Percentiles rank a stretch among this genome's conserved stretches.
Evolutionary conservation across 129 eudicot species (phyloP).

Genomic region (Glebionis coronaria): DNA sequence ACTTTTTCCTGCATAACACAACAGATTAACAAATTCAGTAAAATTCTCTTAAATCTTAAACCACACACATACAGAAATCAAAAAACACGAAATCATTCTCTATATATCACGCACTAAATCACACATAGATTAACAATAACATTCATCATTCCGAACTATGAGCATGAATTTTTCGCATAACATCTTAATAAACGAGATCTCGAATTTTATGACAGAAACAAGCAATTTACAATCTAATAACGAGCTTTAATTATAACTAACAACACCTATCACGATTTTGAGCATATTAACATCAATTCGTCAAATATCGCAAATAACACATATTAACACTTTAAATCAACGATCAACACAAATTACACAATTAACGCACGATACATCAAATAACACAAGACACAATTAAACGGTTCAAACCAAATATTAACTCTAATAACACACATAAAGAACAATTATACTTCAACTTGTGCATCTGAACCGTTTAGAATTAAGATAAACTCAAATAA

Average conservation of each 20-base stretch:
- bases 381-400: not conserved
- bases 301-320: not conserved
- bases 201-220: slow-evolving; percentile 2
- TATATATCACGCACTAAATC: slow-evolving; percentile 5
- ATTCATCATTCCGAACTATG: not conserved
- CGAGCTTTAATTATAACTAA: slow-evolving; percentile 1
- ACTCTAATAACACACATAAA: not conserved
- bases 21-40: slow-evolving; percentile 9
- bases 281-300: slow-evolving; percentile 7
- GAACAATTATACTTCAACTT: not conserved
- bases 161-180: slow-evolving; percentile 3
- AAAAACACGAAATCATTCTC: not conserved
- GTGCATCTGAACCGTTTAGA: not conserved
- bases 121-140: not conserved
- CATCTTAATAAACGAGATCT: slow-evolving; percentile 15
- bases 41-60: not conserved
- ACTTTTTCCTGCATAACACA: slow-evolving; percentile 12
- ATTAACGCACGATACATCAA: not conserved
- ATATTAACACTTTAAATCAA: not conserved
- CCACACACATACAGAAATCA: slow-evolving; percentile 1
- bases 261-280: not conserved
- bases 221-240: not conserved
- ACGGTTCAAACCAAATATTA: not conserved
- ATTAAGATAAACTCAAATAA: no score
- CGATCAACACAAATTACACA: not conserved